Percentiles rank a stretch among this genome's conserved stretches.
phyloP scores from a whole-genome alignment of 129 eudicot species.

The Flaveria linearis region DNA sequence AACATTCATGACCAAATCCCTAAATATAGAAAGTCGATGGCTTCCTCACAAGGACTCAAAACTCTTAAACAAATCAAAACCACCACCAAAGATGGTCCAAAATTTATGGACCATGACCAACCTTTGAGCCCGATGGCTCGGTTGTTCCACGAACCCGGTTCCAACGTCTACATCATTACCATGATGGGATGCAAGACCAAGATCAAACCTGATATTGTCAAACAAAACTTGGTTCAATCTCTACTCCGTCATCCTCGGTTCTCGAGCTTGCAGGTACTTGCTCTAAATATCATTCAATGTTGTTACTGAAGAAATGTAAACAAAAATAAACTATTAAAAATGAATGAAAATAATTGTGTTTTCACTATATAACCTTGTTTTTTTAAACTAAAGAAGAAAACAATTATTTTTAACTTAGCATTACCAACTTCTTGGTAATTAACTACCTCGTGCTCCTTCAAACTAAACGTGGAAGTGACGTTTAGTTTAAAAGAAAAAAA shows the following conservation, averaged over 20 bases:
- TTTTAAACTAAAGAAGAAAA: too few relatives aligned
- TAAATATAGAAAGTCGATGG: conserved; percentile 19
- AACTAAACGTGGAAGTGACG: too few relatives aligned
- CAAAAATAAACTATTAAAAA: too few relatives aligned
- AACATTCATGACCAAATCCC: conserved; percentile 15
- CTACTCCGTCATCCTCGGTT: conserved; percentile 49
- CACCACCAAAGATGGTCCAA: conserved; percentile 27
- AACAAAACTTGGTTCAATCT: conserved; percentile 35
- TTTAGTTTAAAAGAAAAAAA: too few relatives aligned
- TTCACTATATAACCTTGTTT: too few relatives aligned
- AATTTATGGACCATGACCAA: conserved; percentile 26
- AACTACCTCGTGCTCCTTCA: too few relatives aligned
- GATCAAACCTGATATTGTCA: conserved; percentile 41
- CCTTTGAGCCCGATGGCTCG: conserved; percentile 49
- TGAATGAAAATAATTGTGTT: too few relatives aligned
- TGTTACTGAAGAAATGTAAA: too few relatives aligned
- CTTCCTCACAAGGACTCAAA: conserved; percentile 22
- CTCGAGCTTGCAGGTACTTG: conserved; percentile 47
- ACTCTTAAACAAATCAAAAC: conserved; percentile 34
- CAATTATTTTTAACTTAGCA: too few relatives aligned
- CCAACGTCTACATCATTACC: conserved; percentile 44
- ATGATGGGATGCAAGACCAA: conserved; percentile 43
- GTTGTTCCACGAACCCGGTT: conserved; percentile 50
- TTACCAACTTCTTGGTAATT: too few relatives aligned
- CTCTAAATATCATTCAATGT: too few relatives aligned